phyloP scores from a whole-genome alignment of 768 basidiomycete species.

The Xerocomellus dryophilus region DNA sequence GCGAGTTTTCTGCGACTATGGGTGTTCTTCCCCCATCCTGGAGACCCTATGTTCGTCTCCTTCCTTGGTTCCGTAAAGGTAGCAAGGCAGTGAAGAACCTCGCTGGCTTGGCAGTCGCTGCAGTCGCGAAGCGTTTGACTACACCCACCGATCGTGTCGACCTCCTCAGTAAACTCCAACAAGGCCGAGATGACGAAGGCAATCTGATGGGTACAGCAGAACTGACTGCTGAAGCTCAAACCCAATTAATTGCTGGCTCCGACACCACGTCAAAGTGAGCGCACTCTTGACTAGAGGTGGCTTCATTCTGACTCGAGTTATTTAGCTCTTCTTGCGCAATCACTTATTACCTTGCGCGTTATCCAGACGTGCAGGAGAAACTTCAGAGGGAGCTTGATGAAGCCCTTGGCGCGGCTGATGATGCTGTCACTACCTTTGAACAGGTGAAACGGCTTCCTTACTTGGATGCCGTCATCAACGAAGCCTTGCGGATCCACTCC shows the following conservation, averaged over 20 bases:
- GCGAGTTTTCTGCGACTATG: conserved; percentile 82
- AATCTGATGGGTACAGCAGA: conserved; percentile 78
- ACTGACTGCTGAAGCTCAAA: conserved; percentile 84
- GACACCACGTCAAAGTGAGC: conserved; percentile 91
- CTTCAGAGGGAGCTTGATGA: conserved; percentile 75
- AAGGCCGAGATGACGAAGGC: conserved; percentile 73
- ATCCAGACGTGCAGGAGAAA: conserved; percentile 61
- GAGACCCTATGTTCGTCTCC: conserved; percentile 58
- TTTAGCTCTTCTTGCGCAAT: conserved; percentile 85
- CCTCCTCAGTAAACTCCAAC: conserved; percentile 76
- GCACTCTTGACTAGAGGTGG: background rate
- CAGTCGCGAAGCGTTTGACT: conserved; percentile 72
- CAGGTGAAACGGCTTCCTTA: conserved; percentile 74
- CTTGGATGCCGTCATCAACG: conserved; percentile 85
- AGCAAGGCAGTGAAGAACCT: conserved; percentile 63
- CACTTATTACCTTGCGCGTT: conserved; percentile 73
- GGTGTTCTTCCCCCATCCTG: conserved; percentile 72
- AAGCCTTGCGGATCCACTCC: conserved; percentile 80
- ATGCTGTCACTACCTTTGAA: conserved; percentile 58
- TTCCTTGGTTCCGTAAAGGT: conserved; percentile 79
- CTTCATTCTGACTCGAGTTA: background rate
- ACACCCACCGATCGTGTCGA: conserved; percentile 73
- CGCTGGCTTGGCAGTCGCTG: conserved; percentile 76
- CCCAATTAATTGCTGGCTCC: conserved; percentile 83
- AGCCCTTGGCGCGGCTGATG: conserved; percentile 55